Evolutionary conservation across 257 asterid species (phyloP), one percentile per base, ranked within the genome.

Genomic region (Leptodermis oblonga): DNA sequence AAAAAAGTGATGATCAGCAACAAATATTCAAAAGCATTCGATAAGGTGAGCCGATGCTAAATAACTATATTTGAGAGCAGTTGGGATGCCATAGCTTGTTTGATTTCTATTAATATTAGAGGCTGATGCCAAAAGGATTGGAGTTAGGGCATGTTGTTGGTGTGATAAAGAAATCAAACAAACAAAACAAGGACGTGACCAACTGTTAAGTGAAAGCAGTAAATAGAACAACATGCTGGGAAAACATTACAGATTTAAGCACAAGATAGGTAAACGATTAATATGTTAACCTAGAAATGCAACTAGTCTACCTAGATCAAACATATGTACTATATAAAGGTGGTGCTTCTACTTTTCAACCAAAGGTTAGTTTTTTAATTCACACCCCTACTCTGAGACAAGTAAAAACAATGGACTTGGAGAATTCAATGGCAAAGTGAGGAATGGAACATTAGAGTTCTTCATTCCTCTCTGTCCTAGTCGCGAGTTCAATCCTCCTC

Each of bases 1-100:
- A 42, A 52, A n/a, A 52, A 55, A 67, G 58, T 43, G 31, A 67
- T 73, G 36, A 43, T 26, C 64, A 65, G 45, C 26, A 62, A 46
- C 12, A 28, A 56, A 60, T 33, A 41, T 64, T 15, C 42, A 43
- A 17, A 48, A 30, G 28, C 34, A 43, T n/a, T 17, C 43, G 2
- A 42, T 13, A 13, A 46, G 13, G 43, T 0, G 58, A 63, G 18
- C 28, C 1, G 31, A 60, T 18, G 26, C 34, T 28, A 28, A 26
- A 69, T 18, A 55, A 25, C 15, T 10, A 30, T 36, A 51, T 55
- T 5, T 55, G 18, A 6, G 22, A 26, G 42, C 12, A 54, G 17
- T 15, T 54, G 66, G 33, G 34, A 63, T 41, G 34, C 30, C n/a
- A 63, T 23, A 3, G 17, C 30, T 13, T 11, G 43, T n/a, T 62